A percentile compares a stretch with the other conserved stretches of the same genome.
Conservation (phyloP, 768 basidiomycete species). For the Lactifluus volemus region DNA sequence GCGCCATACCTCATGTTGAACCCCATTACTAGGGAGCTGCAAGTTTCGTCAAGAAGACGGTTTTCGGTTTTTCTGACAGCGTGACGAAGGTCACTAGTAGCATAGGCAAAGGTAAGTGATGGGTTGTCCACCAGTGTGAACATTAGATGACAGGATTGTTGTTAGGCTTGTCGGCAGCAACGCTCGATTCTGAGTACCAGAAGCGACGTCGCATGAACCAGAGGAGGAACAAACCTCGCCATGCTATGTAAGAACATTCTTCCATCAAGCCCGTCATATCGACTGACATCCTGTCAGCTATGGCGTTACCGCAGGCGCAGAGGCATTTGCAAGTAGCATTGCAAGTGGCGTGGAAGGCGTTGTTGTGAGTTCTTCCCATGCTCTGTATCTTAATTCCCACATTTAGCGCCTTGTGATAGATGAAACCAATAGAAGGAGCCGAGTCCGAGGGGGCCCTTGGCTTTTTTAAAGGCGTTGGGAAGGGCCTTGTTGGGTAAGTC, state of each 20-base stretch:
- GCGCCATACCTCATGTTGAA: background rate
- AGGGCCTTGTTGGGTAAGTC: constrained; percentile 84
- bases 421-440: constrained; percentile 96
- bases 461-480: constrained; percentile 97
- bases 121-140: background rate
- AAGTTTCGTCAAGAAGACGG: constrained; percentile 97
- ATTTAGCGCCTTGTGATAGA: constrained; percentile 36
- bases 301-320: constrained; percentile 91
- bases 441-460: constrained; percentile 90
- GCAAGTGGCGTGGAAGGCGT: constrained; percentile 96
- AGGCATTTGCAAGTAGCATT: constrained; percentile 88
- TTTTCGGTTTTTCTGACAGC: constrained; percentile 93
- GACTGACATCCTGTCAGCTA: constrained; percentile 43
- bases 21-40: constrained; percentile 68
- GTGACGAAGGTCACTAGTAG: constrained; percentile 98
- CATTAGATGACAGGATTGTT: background rate
- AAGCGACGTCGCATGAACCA: constrained; percentile 79
- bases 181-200: constrained; percentile 95
- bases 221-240: constrained; percentile 88
- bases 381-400: background rate
- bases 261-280: background rate
- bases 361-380: constrained; percentile 43
- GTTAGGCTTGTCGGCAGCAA: constrained; percentile 88
- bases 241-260: constrained; percentile 65
- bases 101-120: constrained; percentile 78